These are phyloP conservation scores for Rubia yunnanensis DNA, from an alignment of 257 asterid genomes.

Conservation along the genomic window DNA sequence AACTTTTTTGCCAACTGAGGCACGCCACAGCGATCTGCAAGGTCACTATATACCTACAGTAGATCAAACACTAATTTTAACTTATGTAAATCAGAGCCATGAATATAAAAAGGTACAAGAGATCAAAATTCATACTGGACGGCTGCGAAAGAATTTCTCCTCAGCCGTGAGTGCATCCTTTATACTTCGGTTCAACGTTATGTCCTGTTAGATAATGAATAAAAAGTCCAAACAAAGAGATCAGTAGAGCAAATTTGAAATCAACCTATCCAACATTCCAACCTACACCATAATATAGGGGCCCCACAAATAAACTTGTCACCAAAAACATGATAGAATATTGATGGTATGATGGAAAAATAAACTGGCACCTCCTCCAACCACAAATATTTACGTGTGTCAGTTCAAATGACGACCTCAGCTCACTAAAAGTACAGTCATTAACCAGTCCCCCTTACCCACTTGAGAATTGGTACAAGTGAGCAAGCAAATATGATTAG, in stretches of 20 bases:
- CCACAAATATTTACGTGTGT: neutral
- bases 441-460: neutral
- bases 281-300: neutral
- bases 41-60: slow-evolving; percentile 70
- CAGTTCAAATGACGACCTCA: neutral
- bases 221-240: slow-evolving; percentile 1
- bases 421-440: neutral
- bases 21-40: slow-evolving; percentile 89
- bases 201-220: slow-evolving; percentile 51
- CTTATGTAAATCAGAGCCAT: slow-evolving; percentile 6
- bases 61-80: slow-evolving; percentile 9
- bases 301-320: neutral
- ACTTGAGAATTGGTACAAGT: neutral
- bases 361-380: neutral
- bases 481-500: neutral
- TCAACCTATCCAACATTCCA: neutral
- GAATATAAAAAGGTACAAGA: slow-evolving; percentile 16
- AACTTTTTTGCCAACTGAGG: slow-evolving; percentile 96
- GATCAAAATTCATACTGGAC: slow-evolving; percentile 47
- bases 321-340: neutral
- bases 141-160: slow-evolving; percentile 81
- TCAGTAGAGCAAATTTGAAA: neutral
- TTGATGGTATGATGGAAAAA: neutral
- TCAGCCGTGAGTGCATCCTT: slow-evolving; percentile 88
- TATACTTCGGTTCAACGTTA: slow-evolving; percentile 55